phyloP scores from a whole-genome alignment of 495 filamentous ascomycete genomes.

The Alectoria sarmentosa region DNA sequence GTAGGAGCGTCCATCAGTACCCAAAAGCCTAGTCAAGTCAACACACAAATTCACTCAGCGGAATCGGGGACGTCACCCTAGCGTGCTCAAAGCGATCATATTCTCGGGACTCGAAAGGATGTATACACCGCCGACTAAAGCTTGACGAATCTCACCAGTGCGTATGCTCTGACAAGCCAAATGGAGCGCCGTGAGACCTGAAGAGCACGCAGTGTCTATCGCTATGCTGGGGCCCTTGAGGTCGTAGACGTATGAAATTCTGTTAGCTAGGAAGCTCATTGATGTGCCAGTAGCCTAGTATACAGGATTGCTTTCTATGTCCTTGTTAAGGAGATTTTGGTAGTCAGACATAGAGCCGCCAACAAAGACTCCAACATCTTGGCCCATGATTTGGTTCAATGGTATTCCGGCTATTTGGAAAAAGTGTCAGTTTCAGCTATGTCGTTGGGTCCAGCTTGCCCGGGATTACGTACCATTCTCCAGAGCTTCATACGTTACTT shows the following conservation, averaged over 20 bases:
- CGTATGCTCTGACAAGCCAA: constrained; percentile 25
- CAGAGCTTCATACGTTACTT: constrained; percentile 49
- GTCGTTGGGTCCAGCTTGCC: too few relatives aligned
- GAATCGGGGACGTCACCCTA: too few relatives aligned
- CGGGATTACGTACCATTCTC: too few relatives aligned
- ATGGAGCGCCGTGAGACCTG: constrained; percentile 10
- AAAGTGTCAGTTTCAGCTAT: too few relatives aligned
- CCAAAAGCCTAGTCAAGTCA: constrained; percentile 28
- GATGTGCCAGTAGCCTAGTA: not conserved
- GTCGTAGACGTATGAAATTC: constrained; percentile 32
- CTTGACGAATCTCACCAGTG: constrained; percentile 28
- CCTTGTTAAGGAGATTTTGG: not conserved
- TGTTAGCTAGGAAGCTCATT: constrained; percentile 21
- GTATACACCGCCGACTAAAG: constrained; percentile 48
- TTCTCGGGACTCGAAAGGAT: too few relatives aligned
- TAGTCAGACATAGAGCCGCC: constrained; percentile 5
- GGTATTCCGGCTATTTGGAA: constrained; percentile 28
- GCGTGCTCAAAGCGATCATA: too few relatives aligned
- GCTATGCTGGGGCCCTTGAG: constrained; percentile 31
- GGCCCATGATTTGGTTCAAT: not conserved
- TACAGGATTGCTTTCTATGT: not conserved
- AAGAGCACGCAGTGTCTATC: constrained; percentile 29
- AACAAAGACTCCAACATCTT: constrained; percentile 1
- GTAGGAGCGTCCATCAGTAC: constrained; percentile 28
- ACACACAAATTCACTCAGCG: too few relatives aligned